phyloP scores from a whole-genome alignment of 2,329 filamentous ascomycete genomes.

The Trichoderma cornu-damae region DNA sequence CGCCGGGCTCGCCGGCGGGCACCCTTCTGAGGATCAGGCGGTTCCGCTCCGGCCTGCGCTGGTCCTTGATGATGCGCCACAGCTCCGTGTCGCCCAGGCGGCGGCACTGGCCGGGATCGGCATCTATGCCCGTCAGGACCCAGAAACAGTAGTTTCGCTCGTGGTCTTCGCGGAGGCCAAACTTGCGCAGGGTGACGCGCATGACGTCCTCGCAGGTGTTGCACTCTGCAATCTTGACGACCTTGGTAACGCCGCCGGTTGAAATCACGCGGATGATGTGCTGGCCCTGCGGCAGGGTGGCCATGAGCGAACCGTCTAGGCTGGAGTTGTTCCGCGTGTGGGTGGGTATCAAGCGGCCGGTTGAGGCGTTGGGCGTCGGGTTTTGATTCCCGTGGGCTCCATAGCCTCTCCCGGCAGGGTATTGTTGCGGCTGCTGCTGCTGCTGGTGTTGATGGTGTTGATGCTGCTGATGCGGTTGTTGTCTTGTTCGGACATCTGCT shows the following conservation, averaged over 20 bases:
- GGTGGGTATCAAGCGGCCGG: slow-evolving; percentile 56
- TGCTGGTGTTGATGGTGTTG: no score
- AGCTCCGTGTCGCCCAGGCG: slow-evolving; percentile 82
- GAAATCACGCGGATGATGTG: slow-evolving; percentile 91
- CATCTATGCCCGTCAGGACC: slow-evolving; percentile 78
- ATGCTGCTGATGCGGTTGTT: slow-evolving; percentile 37
- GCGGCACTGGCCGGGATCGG: slow-evolving; percentile 74
- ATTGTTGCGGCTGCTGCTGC: slow-evolving; percentile 27
- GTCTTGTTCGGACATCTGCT: slow-evolving; percentile 27
- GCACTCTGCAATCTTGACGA: slow-evolving; percentile 88
- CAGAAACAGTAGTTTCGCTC: slow-evolving; percentile 97
- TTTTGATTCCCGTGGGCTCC: slow-evolving; percentile 44
- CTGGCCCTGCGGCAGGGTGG: slow-evolving; percentile 76
- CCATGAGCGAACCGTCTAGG: slow-evolving; percentile 80
- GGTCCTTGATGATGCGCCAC: slow-evolving; percentile 84
- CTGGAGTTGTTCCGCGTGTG: slow-evolving; percentile 79
- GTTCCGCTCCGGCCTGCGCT: slow-evolving; percentile 78
- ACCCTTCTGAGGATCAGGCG: slow-evolving; percentile 87
- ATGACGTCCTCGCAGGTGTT: slow-evolving; percentile 91
- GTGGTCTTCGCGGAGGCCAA: slow-evolving; percentile 81
- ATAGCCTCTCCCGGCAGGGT: slow-evolving; percentile 48
- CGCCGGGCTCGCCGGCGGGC: slow-evolving; percentile 83
- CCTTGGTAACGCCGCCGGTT: slow-evolving; percentile 84
- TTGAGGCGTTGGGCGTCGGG: slow-evolving; percentile 61
- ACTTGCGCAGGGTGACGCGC: slow-evolving; percentile 80